phyloP scores from a whole-genome alignment of 352 stramenopile species.

The Globisporangium emineosum region DNA sequence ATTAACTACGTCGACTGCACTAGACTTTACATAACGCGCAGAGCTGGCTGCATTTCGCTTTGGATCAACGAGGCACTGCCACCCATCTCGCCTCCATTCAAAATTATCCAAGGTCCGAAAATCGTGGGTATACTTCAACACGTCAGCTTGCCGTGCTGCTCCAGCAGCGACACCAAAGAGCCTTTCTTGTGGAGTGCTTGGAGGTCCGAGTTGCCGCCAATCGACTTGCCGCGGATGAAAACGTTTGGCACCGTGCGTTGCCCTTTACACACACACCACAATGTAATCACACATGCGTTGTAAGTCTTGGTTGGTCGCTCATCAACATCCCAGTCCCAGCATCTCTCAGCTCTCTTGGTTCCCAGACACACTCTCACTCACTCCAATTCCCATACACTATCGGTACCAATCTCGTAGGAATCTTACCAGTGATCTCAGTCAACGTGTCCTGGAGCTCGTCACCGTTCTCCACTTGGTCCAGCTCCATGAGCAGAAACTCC shows the following conservation, averaged over 20 bases:
- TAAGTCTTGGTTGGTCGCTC: neutral
- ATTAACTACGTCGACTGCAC: neutral
- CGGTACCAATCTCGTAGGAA: neutral
- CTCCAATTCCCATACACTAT: neutral
- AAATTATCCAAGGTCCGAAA: neutral
- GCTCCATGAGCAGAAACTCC: conserved; percentile 57
- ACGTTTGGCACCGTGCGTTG: conserved; percentile 96
- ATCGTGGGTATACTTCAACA: neutral
- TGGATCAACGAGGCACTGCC: no score
- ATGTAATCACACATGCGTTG: neutral
- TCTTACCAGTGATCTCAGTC: conserved; percentile 48
- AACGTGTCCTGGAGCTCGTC: conserved; percentile 60
- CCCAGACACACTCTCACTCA: neutral
- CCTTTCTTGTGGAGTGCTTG: conserved; percentile 80
- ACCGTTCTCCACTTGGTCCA: conserved; percentile 50
- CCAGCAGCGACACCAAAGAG: conserved; percentile 71
- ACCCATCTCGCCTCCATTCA: neutral
- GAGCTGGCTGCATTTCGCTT: no score
- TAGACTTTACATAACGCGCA: neutral
- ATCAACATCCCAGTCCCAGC: neutral
- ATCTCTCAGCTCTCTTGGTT: neutral
- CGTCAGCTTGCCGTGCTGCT: conserved; percentile 16
- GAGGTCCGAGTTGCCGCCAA: conserved; percentile 95
- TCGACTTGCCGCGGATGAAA: conserved; percentile 93
- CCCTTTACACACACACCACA: conserved; percentile 16